phyloP scores from a whole-genome alignment of 257 asterid species.

The Solanum habrochaites region DNA sequence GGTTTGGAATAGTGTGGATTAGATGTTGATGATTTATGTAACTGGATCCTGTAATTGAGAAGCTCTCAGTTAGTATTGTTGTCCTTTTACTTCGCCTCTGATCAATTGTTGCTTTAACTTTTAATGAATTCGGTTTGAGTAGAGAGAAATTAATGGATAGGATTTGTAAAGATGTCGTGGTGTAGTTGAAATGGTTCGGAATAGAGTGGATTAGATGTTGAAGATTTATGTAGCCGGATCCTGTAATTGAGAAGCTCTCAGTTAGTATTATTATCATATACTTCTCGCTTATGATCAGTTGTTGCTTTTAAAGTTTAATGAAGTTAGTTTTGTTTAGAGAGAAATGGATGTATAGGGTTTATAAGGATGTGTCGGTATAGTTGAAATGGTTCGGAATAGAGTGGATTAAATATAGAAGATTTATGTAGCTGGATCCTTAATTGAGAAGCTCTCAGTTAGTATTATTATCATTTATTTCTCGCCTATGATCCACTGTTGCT shows the following conservation, averaged over 20 bases:
- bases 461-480: background rate
- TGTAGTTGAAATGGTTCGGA: background rate
- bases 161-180: background rate
- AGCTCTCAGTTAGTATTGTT: background rate
- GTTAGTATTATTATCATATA: background rate
- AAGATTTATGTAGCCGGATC: background rate
- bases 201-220: background rate
- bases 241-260: background rate
- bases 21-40: background rate
- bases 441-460: background rate
- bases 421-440: background rate
- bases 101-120: background rate
- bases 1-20: background rate
- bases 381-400: background rate
- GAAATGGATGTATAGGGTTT: background rate
- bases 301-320: background rate
- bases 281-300: background rate
- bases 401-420: background rate
- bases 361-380: background rate
- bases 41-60: background rate
- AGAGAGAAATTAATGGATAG: background rate
- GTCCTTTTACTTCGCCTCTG: background rate
- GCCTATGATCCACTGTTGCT: background rate
- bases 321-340: background rate
- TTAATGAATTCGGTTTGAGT: background rate